Evolutionary conservation across 2,329 filamentous ascomycete species (phyloP), one percentile per base, ranked within the genome.

Genomic region (Epichloe gansuensis): DNA sequence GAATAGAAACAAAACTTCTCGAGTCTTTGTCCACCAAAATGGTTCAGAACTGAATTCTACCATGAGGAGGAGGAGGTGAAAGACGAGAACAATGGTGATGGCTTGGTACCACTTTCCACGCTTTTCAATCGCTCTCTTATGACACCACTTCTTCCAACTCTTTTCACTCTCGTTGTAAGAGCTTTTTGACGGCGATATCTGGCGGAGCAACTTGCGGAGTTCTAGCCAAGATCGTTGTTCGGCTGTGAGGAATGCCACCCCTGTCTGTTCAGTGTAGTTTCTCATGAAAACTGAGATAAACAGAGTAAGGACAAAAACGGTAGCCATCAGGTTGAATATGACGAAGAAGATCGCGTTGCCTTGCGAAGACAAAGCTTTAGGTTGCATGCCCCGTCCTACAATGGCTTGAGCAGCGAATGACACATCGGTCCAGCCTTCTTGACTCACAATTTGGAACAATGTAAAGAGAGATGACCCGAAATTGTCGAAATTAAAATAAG

Each of bases 251-350:
- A 91, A 98, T 2, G 93, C 93, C 43, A 98, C 93, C 1, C 93
- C 93, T 0, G 93, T 98, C 68, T 97, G 90, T 68, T 98, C 93
- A 0, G 93, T 98, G 68, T 98, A 98, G 66, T 96, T 98, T 55
- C 93, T 88, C 93, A 98, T 98, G 67, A 98, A 98, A 55, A 98
- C 93, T 52, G 93, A 97, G 47, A 98, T 94, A 67, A 98, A 98
- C 63, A 98, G 74, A 1, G 93, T 98, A 63, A 98, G 76, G 55
- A 98, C 86, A 69, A 98, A 98, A 57, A 98, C 91, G 0, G 93
- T 93, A 35, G 89, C 89, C 60, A 98, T 77, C 64, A 98, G 79
- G 69, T 98, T 98, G 81, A 97, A 98, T 4, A 91, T 76, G 52
- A 98, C 81, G 65, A 98, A 96, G 74, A 96, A 98, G 38, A 97